Evolutionary conservation across 257 asterid species (phyloP).

Genomic region (Knoxia roxburghii): DNA sequence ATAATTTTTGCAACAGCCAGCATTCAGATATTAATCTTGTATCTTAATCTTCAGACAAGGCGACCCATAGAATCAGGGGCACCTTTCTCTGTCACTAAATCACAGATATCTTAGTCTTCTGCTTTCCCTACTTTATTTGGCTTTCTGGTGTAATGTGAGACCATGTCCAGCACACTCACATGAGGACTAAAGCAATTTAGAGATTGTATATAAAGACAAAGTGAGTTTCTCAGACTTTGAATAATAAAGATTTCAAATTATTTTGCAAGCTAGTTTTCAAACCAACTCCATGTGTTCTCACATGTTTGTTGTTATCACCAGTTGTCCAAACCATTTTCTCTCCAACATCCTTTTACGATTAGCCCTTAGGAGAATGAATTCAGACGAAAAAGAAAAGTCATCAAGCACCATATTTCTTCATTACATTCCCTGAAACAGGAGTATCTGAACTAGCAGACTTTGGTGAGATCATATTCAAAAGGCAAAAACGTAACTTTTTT

Average conservation of each 20-base stretch:
- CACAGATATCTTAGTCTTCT: background rate
- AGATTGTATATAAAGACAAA: background rate
- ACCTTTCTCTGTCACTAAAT: background rate
- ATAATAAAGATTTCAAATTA: background rate
- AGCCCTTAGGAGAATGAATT: background rate
- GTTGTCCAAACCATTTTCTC: background rate
- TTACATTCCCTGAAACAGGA: background rate
- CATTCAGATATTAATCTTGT: background rate
- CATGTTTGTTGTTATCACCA: background rate
- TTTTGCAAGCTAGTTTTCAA: background rate
- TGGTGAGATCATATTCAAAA: background rate
- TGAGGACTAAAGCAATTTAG: background rate
- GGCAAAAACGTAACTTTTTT: background rate
- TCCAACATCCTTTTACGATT: background rate
- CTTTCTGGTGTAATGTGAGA: background rate
- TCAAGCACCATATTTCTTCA: background rate
- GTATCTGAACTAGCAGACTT: background rate
- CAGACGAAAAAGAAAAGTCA: background rate
- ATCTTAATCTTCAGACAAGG: background rate
- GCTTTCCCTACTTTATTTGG: background rate
- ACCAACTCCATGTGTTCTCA: background rate
- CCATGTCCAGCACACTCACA: background rate
- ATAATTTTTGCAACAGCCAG: background rate
- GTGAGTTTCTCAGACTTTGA: too few species aligned
- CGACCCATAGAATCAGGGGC: background rate